A percentile compares a stretch with the other conserved stretches of the same genome.
phyloP scores from a whole-genome alignment of 1,284 basidiomycete species.

The Dichomitus squalens region DNA sequence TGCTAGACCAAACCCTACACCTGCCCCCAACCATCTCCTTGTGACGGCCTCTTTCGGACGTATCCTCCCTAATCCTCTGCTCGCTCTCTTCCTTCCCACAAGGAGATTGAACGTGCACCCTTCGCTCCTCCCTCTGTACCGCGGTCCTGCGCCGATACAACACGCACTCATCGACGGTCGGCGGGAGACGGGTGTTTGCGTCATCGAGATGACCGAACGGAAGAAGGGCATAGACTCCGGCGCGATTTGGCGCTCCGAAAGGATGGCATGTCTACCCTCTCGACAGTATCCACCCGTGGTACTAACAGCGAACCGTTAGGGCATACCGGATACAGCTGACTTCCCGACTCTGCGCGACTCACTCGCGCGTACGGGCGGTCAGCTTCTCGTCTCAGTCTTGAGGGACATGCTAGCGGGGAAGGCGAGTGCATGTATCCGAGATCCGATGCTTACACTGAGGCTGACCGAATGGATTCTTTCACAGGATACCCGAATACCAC shows the following conservation, averaged over 20 bases:
- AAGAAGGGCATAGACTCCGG: constrained; percentile 66
- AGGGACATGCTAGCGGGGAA: constrained; percentile 59
- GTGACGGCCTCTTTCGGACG: constrained; percentile 94
- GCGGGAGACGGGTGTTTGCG: constrained; percentile 67
- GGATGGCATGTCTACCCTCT: constrained; percentile 37
- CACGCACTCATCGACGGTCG: constrained; percentile 73
- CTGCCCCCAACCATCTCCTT: constrained; percentile 59
- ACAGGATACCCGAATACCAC: constrained; percentile 46
- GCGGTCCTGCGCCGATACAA: constrained; percentile 93
- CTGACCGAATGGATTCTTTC: not conserved
- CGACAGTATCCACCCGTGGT: no score
- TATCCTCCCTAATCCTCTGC: constrained; percentile 71
- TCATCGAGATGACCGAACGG: constrained; percentile 63
- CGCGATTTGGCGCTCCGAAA: constrained; percentile 51
- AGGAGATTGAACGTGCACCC: constrained; percentile 92
- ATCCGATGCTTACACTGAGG: no score
- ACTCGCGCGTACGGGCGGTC: constrained; percentile 69
- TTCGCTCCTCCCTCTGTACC: constrained; percentile 85
- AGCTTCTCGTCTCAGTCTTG: constrained; percentile 71
- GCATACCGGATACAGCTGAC: constrained; percentile 47
- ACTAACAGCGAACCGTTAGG: constrained; percentile 34
- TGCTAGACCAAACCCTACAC: constrained; percentile 10
- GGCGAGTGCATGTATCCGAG: constrained; percentile 36
- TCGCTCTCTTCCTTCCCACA: constrained; percentile 63
- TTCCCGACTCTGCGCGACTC: constrained; percentile 62